Percentiles rank a stretch among this genome's conserved stretches.
Conservation (phyloP, 768 basidiomycete species). For the Coprinopsis sp. region DNA sequence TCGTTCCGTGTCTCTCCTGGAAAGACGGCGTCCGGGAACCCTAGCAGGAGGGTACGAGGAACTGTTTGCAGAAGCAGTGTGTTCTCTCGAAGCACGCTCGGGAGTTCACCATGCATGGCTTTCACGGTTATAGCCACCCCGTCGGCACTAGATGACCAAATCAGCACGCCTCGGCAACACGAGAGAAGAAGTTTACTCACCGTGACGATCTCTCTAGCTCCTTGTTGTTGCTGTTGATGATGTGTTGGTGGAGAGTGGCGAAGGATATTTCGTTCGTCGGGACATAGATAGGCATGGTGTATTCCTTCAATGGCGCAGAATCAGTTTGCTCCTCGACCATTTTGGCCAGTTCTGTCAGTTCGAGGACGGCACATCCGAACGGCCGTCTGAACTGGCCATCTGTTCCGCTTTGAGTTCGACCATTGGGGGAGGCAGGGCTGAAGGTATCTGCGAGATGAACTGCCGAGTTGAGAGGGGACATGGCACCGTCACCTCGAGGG, state of each 20-base stretch:
- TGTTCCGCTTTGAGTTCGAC: constrained; percentile 19
- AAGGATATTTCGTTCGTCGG: constrained; percentile 82
- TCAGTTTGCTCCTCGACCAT: constrained; percentile 63
- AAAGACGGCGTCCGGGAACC: constrained; percentile 95
- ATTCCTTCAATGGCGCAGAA: constrained; percentile 62
- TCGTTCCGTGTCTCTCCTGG: constrained; percentile 92
- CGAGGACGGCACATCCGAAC: constrained; percentile 93
- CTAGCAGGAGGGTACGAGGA: constrained; percentile 80
- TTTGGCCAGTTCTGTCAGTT: constrained; percentile 70
- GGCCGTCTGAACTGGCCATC: constrained; percentile 62
- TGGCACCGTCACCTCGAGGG: constrained; percentile 33
- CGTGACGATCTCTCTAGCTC: constrained; percentile 82
- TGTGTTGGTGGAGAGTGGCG: constrained; percentile 93
- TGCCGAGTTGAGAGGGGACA: too few species aligned
- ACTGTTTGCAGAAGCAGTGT: constrained; percentile 76
- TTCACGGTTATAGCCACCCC: constrained; percentile 80
- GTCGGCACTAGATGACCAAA: constrained; percentile 59
- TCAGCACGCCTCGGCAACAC: not conserved
- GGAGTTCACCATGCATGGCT: constrained; percentile 78
- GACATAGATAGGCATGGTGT: constrained; percentile 83
- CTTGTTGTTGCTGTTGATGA: constrained; percentile 72
- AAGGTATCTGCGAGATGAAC: too few species aligned
- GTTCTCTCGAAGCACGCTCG: constrained; percentile 76
- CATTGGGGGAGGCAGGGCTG: constrained; percentile 17
- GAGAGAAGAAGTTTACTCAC: constrained; percentile 41